Base-by-base conservation (phyloP, 306 rosid species). In the Inga oerstediana region DNA sequence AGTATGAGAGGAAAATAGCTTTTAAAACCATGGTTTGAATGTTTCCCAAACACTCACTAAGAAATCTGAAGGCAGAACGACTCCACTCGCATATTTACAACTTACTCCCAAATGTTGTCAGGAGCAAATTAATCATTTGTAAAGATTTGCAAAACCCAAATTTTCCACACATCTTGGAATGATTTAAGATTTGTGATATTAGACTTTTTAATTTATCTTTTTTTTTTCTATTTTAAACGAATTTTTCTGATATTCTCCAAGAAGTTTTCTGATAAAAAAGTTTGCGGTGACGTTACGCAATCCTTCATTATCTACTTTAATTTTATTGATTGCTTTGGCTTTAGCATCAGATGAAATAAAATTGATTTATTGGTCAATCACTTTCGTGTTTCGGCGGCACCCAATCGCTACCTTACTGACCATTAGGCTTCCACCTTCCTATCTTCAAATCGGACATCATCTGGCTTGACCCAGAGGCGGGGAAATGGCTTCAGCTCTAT, bases 11-110 rank as follows among this genome's bases (percentile, higher is more conserved):
- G n/a, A 27, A 27, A 27, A 27, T 27, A 27, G 30, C 30, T 1
- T 27, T 1, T 27, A 0, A 27, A 27, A 27, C 1, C 30, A 27
- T 1, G 30, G 1, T 27, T 27, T 27, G 30, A 1, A 1, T 27
- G 1, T 27, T 27, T 27, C 30, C 1, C 1, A 27, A 27, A 27
- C 1, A 27, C 30, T 27, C 30, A 1, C 30, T 27, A 0, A 27
- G 1, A 27, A 27, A 27, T 27, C 1, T 27, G 30, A 27, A 27
- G 30, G 30, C 30, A 27, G 1, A 81, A 84, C 77, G 10, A 68
- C 86, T 17, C 89, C 92, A 13, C 22, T 30, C 9, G 83, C 89
- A 32, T 32, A 3, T 32, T 32, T 3, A 32, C 3, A 32, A 32
- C 3, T 32, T 32, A 3, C 3, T 32, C 34, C 3, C 3, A 2